Conservation (phyloP, 1,139 yeast species). For the Kazachstania sp. region DNA sequence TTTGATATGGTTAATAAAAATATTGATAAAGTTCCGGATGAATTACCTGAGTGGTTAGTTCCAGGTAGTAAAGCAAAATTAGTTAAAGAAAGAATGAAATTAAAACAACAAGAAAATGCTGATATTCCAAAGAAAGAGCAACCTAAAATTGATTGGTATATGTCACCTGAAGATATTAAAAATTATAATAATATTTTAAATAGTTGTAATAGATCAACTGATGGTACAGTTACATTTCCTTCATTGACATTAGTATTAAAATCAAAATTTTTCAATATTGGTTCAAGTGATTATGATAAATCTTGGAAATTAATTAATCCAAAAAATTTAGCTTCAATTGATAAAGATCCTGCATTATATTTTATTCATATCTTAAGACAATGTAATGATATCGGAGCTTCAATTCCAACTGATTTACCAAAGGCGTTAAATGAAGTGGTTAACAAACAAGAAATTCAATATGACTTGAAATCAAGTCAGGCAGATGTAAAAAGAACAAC, state of each 20-base stretch:
- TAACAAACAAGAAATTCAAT: constrained; percentile 75
- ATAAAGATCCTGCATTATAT: constrained; percentile 84
- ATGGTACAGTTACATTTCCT: constrained; percentile 79
- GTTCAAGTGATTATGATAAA: constrained; percentile 75
- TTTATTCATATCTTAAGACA: constrained; percentile 87
- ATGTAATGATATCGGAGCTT: constrained; percentile 67
- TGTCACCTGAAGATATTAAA: constrained; percentile 74
- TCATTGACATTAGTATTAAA: constrained; percentile 58
- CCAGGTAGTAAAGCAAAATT: constrained; percentile 84
- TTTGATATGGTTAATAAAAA: constrained; percentile 85
- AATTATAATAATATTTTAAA: constrained; percentile 74
- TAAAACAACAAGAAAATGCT: constrained; percentile 37
- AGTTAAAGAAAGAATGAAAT: constrained; percentile 46
- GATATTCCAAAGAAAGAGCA: constrained; percentile 20
- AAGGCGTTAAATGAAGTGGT: constrained; percentile 85
- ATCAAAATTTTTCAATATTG: constrained; percentile 59
- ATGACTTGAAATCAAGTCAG: constrained; percentile 51
- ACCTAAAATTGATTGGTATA: constrained; percentile 85
- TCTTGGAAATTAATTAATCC: constrained; percentile 97
- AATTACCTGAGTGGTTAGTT: constrained; percentile 82
- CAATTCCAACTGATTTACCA: constrained; percentile 93
- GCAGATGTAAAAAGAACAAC: constrained; percentile 33
- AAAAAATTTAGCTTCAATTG: constrained; percentile 74
- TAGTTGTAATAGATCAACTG: constrained; percentile 47
- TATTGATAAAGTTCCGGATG: constrained; percentile 51